phyloP scores from a whole-genome alignment of 495 filamentous ascomycete genomes.

The Rostrohypoxylon terebratum region DNA sequence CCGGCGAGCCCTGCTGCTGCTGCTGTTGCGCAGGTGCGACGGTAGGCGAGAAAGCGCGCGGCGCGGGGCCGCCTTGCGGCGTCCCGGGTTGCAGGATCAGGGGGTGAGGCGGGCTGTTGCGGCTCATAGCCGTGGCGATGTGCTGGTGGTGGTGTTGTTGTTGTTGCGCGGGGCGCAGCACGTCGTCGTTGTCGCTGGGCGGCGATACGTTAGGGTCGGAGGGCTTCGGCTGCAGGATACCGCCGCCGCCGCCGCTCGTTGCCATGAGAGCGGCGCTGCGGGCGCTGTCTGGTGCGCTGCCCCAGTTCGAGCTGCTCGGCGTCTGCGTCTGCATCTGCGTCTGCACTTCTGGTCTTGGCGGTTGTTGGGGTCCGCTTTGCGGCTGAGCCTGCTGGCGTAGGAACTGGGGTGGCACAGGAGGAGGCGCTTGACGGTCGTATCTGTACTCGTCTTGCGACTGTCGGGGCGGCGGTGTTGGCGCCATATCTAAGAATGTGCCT shows the following conservation, averaged over 20 bases:
- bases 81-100: conserved; percentile 8
- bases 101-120: conserved; percentile 3
- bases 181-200: conserved; percentile 25
- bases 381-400: background rate
- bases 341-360: conserved; percentile 15
- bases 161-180: background rate
- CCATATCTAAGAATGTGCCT: conserved; percentile 44
- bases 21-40: background rate
- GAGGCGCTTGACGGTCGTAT: conserved; percentile 13
- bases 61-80: background rate
- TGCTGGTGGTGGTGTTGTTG: conserved; percentile 32
- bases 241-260: background rate
- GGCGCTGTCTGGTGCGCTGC: conserved; percentile 37
- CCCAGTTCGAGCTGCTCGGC: conserved; percentile 41
- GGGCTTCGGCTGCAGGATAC: conserved; percentile 17
- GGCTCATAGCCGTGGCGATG: conserved; percentile 43
- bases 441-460: conserved; percentile 5
- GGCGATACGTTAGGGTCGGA: conserved; percentile 33
- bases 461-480: conserved; percentile 32
- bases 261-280: conserved; percentile 3
- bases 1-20: background rate
- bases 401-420: conserved; percentile 2
- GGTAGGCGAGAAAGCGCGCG: conserved; percentile 18
- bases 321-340: conserved; percentile 25
- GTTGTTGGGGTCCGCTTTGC: conserved; percentile 7